These are phyloP conservation scores for Lentithecium fluviatile DNA, from an alignment of 495 filamentous ascomycete genomes.

Conservation along the genomic window DNA sequence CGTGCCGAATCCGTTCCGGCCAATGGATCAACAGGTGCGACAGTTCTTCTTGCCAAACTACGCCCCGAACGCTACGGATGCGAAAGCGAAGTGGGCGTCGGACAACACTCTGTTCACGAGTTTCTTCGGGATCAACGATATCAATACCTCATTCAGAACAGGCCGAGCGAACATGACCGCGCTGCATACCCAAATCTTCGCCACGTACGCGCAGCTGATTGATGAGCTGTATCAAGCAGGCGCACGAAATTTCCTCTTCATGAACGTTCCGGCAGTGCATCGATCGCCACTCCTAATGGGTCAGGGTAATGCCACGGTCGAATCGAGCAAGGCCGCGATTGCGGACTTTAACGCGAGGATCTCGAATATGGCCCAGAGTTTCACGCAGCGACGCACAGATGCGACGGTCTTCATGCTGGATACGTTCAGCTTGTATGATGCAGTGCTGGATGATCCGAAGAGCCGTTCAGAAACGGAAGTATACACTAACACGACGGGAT, in stretches of 20 bases:
- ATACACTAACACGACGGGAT: neutral
- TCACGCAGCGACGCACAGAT: neutral
- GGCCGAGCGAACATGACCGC: slow-evolving; percentile 4
- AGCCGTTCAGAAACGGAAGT: neutral
- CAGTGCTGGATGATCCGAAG: neutral
- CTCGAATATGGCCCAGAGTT: neutral
- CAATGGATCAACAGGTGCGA: slow-evolving; percentile 26
- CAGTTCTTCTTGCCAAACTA: slow-evolving; percentile 28
- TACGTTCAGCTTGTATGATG: neutral
- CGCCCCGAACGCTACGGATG: slow-evolving; percentile 2
- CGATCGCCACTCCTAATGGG: neutral
- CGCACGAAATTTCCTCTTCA: slow-evolving; percentile 25
- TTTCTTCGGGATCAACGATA: slow-evolving; percentile 36
- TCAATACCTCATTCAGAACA: slow-evolving; percentile 16
- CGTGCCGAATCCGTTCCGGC: slow-evolving; percentile 8
- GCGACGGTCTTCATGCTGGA: neutral
- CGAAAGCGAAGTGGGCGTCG: slow-evolving; percentile 18
- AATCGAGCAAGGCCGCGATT: neutral
- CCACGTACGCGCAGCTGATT: slow-evolving; percentile 26
- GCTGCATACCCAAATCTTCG: slow-evolving; percentile 17
- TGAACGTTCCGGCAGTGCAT: slow-evolving; percentile 17
- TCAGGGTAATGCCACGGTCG: neutral
- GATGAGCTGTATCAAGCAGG: slow-evolving; percentile 26
- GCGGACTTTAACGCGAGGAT: neutral
- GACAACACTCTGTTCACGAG: slow-evolving; percentile 19